Base-by-base conservation (phyloP, 148 eudicot genomes). In the Fallopia convolvulus region DNA sequence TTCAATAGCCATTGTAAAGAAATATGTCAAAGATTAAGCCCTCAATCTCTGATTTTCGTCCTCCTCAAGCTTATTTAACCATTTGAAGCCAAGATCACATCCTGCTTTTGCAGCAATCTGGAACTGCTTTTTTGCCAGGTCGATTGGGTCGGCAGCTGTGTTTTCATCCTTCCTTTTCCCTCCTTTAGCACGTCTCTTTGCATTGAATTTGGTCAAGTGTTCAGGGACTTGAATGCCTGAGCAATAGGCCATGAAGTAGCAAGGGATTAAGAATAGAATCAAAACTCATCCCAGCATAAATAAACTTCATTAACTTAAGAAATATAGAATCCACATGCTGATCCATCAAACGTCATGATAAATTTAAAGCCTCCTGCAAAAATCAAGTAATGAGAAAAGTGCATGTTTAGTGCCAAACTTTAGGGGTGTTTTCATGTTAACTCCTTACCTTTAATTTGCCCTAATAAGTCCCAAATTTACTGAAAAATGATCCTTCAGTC, bases 51-150 rank as follows among this genome's bases (percentile, higher is more conserved):
- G 87, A 52, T 86, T 89, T 74, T 90, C 93, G 81, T 92, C 97
- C 71, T 95, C 91, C 79, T 95, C 99, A 3, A 95, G 80, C 78
- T 88, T 85, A 80, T 83, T 84, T 77, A 95, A 79, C 99, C 99
- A 95, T 83, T 79, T 87, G 50, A 92, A 86, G 81, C 99, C 99
- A 70, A 94, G 94, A 85, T 94, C 96, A 74, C 86, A 90, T 82
- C 93, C 97, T 76, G 92, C 87, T 77, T 79, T 83, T 2, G 98
- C 98, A 77, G 96, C 98, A 74, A 90, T 84, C 75, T 87, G 93
- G 74, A 94, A 94, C 81, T 92, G 91, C 77, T 89, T 85, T 79
- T 87, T 92, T 52, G 97, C 97, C 89, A 83, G 70, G 77, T 90
- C 83, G 73, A 90, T 53, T 5, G 86, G 87, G 76, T 87, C 81